Evolutionary conservation across 257 asterid species (phyloP), one percentile per base, ranked within the genome.

Genomic region (Marsdenia floribunda): DNA sequence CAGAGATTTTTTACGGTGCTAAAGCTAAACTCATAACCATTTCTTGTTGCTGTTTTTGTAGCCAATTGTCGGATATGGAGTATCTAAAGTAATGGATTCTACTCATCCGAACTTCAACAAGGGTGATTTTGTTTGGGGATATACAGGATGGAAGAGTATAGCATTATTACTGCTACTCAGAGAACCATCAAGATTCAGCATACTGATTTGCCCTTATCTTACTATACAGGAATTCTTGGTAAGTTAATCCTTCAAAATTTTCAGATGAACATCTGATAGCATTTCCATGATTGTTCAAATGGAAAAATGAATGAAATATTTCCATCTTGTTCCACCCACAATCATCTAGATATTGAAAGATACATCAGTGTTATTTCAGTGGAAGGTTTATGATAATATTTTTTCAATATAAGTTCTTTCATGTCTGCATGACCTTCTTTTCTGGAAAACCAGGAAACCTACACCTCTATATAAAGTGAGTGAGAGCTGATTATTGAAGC

Each of bases 131-230:
- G 59, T 85, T 11, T 83, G 90, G 91, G 89, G 91, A 6, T 13
- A 75, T 8, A 80, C 82, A 11, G 85, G 86, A 22, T 90, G 93
- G 96, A 90, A 73, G 90, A 90, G 35, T 88, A 88, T 53, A 85
- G 84, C 71, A 73, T 86, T 1, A 53, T 85, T n/a, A 79, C 78
- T 1, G 71, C 15, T 16, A 26, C 60, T 42, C 42, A 78, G 21
- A 68, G 71, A 22, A 74, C 81, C 40, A 81, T 80, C 63, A 90
- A 90, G 29, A 85, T 86, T 71, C 46, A 81, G 6, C 77, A 74
- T 16, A 73, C 68, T 5, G 83, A 86, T 80, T 81, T 86, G 10
- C 88, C 87, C 26, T 77, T 84, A 18, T 86, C 88, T 49, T 86
- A 80, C 77, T 84, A 84, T 44, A 82, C 84, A 0, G 86, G 90